These are phyloP conservation scores for Jamesozyma hellenica DNA, from an alignment of 805 yeast genomes.

Conservation along the genomic window DNA sequence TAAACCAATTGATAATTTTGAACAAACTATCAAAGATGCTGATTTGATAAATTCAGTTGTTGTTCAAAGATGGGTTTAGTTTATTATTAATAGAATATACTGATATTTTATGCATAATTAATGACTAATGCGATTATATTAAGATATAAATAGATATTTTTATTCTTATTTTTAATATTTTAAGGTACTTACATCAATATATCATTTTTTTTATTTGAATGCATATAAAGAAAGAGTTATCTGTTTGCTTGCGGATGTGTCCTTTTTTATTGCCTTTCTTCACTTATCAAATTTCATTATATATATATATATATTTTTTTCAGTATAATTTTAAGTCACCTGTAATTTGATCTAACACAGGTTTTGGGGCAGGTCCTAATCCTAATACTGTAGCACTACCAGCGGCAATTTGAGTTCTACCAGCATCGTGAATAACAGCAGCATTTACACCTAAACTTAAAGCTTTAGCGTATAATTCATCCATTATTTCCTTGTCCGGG, in stretches of 20 bases:
- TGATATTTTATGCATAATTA: background rate
- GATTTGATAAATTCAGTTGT: conserved; percentile 77
- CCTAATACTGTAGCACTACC: conserved; percentile 97
- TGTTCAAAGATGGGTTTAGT: conserved; percentile 65
- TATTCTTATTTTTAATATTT: no score
- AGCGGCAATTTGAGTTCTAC: conserved; percentile 91
- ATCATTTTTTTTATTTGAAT: no score
- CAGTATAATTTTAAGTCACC: conserved; percentile 50
- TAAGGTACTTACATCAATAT: no score
- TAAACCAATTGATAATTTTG: conserved; percentile 51
- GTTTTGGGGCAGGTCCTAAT: conserved; percentile 89
- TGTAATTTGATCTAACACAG: conserved; percentile 71
- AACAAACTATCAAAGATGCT: conserved; percentile 56
- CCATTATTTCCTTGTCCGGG: conserved; percentile 58
- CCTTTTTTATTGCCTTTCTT: no score
- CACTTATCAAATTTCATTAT: no score
- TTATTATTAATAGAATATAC: no score
- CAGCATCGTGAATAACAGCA: conserved; percentile 86
- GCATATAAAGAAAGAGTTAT: no score
- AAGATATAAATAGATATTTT: conserved; percentile 2
- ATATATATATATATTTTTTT: background rate
- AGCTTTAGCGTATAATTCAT: conserved; percentile 69
- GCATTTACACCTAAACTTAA: conserved; percentile 69
- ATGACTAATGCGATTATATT: no score
- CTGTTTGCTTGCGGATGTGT: no score